Base-by-base conservation (phyloP, 176 grass and related monocot species). In the Guadua angustifolia region DNA sequence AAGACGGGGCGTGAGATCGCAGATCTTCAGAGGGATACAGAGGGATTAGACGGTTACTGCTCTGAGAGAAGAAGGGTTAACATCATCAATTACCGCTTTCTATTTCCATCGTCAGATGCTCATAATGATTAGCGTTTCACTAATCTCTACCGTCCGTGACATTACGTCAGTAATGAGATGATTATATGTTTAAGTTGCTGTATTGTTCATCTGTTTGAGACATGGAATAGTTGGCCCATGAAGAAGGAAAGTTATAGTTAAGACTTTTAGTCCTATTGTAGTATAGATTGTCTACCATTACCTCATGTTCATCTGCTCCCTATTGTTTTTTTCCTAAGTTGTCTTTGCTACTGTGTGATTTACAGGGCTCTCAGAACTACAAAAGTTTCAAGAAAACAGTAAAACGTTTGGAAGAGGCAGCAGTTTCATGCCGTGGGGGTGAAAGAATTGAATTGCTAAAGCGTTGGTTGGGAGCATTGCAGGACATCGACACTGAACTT, bases 341-440 rank as follows among this genome's bases (percentile, higher is more conserved):
- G 15, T 75, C 21, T 62, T 33, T 75, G 33, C 56, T 72, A 11
- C 71, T 79, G 66, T 74, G 68, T 79, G 40, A 64, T 75, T 81
- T 62, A 26, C 82, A 95, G 93, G 93, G 91, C 14, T 40, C 83
- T 49, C 83, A 83, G 78, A 94, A 87, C 72, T 98, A 86, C 70
- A 95, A 86, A 88, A 95, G 83, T 79, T 98, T 95, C 65, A 92
- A 93, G 77, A 88, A 88, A 85, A 98, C 91, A 51, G 86, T 95
- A 55, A 83, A 88, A 69, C 89, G 89, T 49, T 87, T 98, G 74
- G 91, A 98, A 85, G 91, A 98, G 68, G 88, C 86, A 69, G 96
- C 96, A 66, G 89, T 95, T 60, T 93, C 93, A 77, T 92, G 87
- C 73, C 89, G 53, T 61, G 96, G 96, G 63, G 74, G 69, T 36